phyloP scores from a whole-genome alignment of 1,139 yeast genomes.

The Blastobotrys indianensis region DNA sequence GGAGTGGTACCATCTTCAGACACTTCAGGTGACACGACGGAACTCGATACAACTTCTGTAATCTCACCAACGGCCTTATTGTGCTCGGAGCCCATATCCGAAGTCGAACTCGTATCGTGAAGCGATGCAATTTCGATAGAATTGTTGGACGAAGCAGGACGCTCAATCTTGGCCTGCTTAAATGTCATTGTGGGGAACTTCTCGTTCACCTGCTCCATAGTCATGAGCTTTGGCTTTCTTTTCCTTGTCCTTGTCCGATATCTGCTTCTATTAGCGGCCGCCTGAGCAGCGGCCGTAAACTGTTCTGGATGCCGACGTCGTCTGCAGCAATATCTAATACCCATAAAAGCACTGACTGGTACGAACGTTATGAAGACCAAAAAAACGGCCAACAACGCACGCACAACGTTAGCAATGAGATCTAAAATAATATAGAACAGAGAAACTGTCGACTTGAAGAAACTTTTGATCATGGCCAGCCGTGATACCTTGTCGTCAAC shows the following conservation, averaged over 20 bases:
- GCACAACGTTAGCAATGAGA: conserved; percentile 19
- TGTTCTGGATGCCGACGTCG: conserved; percentile 24
- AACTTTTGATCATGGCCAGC: conserved; percentile 5
- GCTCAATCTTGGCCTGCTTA: conserved; percentile 33
- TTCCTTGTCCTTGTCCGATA: conserved; percentile 18
- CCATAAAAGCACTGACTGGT: conserved; percentile 31
- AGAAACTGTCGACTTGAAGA: not conserved
- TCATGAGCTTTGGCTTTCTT: conserved; percentile 36
- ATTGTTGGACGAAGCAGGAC: conserved; percentile 2
- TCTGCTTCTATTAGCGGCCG: conserved; percentile 13
- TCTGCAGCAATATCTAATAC: conserved; percentile 33
- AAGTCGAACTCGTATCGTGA: no score
- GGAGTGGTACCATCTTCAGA: conserved; percentile 11
- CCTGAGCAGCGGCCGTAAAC: conserved; percentile 12
- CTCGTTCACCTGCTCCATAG: conserved; percentile 58
- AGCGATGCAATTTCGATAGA: not conserved
- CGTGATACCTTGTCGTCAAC: not conserved
- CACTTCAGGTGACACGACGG: not conserved
- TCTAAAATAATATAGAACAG: conserved; percentile 1
- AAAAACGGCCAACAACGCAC: conserved; percentile 19
- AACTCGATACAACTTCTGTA: no score
- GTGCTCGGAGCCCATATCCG: no score
- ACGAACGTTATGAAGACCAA: conserved; percentile 20
- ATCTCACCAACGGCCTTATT: no score
- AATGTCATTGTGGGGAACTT: conserved; percentile 62